phyloP scores from a whole-genome alignment of 345 rosid genomes.

The Rhodomyrtus tomentosa region DNA sequence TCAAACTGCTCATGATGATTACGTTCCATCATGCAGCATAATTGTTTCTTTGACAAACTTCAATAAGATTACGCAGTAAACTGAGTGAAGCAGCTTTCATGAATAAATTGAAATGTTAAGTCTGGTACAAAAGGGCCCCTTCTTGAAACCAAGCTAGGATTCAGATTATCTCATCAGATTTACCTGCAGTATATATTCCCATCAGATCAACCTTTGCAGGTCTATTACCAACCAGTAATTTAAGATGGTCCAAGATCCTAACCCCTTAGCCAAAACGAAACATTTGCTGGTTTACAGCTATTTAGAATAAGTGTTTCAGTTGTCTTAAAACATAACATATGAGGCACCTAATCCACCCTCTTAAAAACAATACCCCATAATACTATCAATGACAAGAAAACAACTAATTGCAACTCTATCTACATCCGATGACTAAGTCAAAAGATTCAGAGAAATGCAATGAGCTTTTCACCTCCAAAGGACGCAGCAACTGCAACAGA shows the following conservation, averaged over 20 bases:
- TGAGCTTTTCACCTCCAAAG: conserved; percentile 72
- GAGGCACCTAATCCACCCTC: not conserved
- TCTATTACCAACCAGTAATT: not conserved
- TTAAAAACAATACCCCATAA: not conserved
- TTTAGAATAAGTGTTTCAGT: not conserved
- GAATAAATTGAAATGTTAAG: not conserved
- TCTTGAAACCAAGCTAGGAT: not conserved
- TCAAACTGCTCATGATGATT: not conserved
- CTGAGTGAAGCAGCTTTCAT: not conserved
- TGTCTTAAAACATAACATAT: not conserved
- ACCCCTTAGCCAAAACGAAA: not conserved
- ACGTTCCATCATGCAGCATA: not conserved
- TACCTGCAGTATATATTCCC: not conserved
- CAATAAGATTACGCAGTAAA: not conserved
- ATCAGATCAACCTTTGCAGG: not conserved
- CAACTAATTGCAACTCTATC: not conserved
- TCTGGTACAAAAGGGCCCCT: not conserved
- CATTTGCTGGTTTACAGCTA: not conserved
- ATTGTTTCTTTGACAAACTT: not conserved
- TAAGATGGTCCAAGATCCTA: not conserved
- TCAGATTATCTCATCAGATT: not conserved
- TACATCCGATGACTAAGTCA: not conserved
- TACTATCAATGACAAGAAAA: not conserved
- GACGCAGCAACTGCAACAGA: conserved; percentile 99
- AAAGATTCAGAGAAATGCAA: not conserved